These are phyloP conservation scores for Gracilariopsis chorda DNA, from an alignment of 23 red algal genomes.

Conservation along the genomic window DNA sequence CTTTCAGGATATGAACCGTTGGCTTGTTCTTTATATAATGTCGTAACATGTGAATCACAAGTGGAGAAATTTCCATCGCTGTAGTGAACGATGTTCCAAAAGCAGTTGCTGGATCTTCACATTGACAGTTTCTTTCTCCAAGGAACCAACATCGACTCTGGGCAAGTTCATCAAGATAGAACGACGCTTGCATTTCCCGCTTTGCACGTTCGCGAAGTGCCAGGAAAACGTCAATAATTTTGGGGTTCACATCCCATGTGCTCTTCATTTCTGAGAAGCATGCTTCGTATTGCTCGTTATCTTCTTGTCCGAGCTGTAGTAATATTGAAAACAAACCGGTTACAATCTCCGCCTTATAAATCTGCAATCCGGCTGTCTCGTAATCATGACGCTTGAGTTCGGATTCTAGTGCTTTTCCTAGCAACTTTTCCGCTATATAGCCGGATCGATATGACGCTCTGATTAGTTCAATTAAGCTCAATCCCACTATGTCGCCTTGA, in stretches of 20 bases:
- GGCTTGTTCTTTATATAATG: background rate
- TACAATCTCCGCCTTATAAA: constrained; percentile 51
- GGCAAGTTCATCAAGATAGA: constrained; percentile 5
- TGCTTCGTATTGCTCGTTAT: background rate
- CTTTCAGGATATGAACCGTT: background rate
- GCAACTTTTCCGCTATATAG: constrained; percentile 14
- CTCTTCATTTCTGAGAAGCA: constrained; percentile 21
- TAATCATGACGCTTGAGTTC: background rate
- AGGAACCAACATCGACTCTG: constrained; percentile 38
- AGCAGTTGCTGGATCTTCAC: constrained; percentile 20
- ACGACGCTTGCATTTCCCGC: background rate
- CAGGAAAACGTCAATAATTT: constrained; percentile 16
- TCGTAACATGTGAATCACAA: constrained; percentile 34
- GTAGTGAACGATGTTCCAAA: constrained; percentile 7
- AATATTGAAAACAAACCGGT: constrained; percentile 40
- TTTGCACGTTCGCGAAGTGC: background rate
- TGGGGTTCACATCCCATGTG: constrained; percentile 8
- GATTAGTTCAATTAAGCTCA: constrained; percentile 16
- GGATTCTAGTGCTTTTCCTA: background rate
- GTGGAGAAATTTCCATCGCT: constrained; percentile 15
- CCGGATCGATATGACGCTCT: constrained; percentile 30
- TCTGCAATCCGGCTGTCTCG: background rate
- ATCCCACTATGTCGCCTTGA: constrained; percentile 21
- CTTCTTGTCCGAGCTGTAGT: constrained; percentile 16
- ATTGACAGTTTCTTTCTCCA: constrained; percentile 3